Evolutionary conservation across 2,329 filamentous ascomycete genomes (phyloP).

Genomic region (Cladosporium sp.): DNA sequence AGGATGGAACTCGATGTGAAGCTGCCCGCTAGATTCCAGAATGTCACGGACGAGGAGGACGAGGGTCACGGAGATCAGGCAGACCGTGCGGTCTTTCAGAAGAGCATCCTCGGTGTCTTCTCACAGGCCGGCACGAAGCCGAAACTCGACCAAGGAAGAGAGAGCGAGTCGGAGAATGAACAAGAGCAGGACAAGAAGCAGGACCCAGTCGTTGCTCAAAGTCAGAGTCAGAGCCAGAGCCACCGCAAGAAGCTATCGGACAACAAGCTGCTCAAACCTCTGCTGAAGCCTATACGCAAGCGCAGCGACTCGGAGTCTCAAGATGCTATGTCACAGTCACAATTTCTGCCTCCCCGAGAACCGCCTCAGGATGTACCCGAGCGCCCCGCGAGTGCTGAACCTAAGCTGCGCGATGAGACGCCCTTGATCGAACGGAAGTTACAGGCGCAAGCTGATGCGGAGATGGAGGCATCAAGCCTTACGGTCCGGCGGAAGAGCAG

Average conservation of each 20-base stretch:
- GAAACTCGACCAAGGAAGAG: slow-evolving; percentile 79
- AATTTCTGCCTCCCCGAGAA: slow-evolving; percentile 31
- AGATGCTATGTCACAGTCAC: slow-evolving; percentile 36
- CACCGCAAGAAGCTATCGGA: slow-evolving; percentile 65
- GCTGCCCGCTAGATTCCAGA: slow-evolving; percentile 28
- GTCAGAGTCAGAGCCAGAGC: slow-evolving; percentile 30
- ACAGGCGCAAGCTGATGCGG: slow-evolving; percentile 33
- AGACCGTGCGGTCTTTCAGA: slow-evolving; percentile 72
- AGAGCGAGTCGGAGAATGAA: slow-evolving; percentile 44
- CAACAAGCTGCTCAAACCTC: slow-evolving; percentile 63
- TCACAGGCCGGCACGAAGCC: slow-evolving; percentile 83
- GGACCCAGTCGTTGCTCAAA: slow-evolving; percentile 15
- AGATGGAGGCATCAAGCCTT: slow-evolving; percentile 29
- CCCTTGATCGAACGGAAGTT: slow-evolving; percentile 74
- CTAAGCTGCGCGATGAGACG: slow-evolving; percentile 52
- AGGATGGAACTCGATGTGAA: slow-evolving; percentile 20
- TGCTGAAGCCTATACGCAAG: slow-evolving; percentile 57
- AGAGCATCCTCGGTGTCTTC: slow-evolving; percentile 91
- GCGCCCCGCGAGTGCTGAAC: slow-evolving; percentile 26
- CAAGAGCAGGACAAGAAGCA: slow-evolving; percentile 22
- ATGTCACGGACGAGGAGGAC: slow-evolving; percentile 38
- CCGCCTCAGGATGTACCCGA: slow-evolving; percentile 20
- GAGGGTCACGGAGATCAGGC: slow-evolving; percentile 59
- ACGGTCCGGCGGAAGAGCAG: slow-evolving; percentile 20
- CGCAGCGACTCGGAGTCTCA: slow-evolving; percentile 34